Evolutionary conservation across 495 filamentous ascomycete genomes (phyloP), one percentile per base, ranked within the genome.

Genomic region (Lineolata rhizophorae): DNA sequence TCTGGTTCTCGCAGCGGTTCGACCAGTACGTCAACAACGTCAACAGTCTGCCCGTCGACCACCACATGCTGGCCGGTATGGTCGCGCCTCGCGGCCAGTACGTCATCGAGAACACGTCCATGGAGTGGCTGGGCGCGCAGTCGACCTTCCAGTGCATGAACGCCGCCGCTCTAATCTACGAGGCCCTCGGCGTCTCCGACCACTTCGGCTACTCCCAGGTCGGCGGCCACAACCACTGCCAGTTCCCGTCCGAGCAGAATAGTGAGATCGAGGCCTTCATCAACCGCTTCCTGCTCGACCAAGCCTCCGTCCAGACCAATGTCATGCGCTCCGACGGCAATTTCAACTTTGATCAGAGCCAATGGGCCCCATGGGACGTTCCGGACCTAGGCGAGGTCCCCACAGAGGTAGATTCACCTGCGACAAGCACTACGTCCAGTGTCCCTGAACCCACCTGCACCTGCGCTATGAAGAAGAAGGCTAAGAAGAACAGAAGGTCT

Each of bases 101-200:
- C 17, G 41, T 50, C 16, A 51, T 57, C 20, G 56, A 60, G 45
- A 61, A 61, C 36, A 49, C 52, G 13, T 46, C 34, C 4, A 48
- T 55, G 36, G 50, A 53, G 34, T 61, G 54, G 43, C 47, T 61
- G 30, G 52, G 55, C n/a, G 46, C 49, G 0, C 36, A 44, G 25
- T 50, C 48, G 38, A 55, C 56, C 5, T 61, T 55, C 8, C 62
- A 49, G n/a, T 70, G 64, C 54, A 65, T 65, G 64, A 56, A 55
- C 40, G 55, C 56, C 10, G 64, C 51, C 9, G 52, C 54, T 20
- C 42, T 53, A 40, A 48, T 57, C 36, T 70, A 63, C 44, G 48
- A 65, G 47, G 58, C 57, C 1, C 43, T 61, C 4, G 62, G 64
- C 11, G 57, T 48, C 20, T 30, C 40, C 2, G 46, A 51, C 33